Conservation (phyloP, 257 asterid species). For the Voacanga thouarsii region DNA sequence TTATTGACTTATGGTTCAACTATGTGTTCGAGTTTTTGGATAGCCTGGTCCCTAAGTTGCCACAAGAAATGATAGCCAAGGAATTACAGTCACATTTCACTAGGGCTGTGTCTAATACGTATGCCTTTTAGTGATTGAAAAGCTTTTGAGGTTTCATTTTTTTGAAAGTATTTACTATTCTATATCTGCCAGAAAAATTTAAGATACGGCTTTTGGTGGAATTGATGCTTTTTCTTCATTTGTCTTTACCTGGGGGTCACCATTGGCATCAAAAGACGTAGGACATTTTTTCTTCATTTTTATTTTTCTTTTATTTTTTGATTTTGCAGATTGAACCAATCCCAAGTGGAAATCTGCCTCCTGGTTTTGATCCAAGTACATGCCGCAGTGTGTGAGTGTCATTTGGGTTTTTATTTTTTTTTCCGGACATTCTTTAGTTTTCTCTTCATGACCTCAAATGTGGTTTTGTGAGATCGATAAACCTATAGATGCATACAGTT, state of each 20-base stretch:
- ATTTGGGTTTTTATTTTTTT: conserved; percentile 21
- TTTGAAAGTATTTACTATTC: not conserved
- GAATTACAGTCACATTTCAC: not conserved
- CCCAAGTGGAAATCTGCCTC: conserved; percentile 98
- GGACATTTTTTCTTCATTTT: conserved; percentile 25
- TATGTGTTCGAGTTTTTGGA: not conserved
- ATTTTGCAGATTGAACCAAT: conserved; percentile 92
- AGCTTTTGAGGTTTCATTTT: not conserved
- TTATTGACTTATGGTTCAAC: not conserved
- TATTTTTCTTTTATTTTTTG: conserved; percentile 17
- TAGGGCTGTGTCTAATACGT: not conserved
- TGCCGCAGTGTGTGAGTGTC: conserved; percentile 99
- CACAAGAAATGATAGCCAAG: not conserved
- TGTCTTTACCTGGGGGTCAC: not conserved
- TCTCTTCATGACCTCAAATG: conserved; percentile 1
- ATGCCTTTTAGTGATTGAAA: not conserved
- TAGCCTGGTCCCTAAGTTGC: not conserved
- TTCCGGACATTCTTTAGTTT: not conserved
- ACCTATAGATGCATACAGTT: not conserved
- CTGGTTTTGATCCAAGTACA: conserved; percentile 96
- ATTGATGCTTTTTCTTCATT: not conserved
- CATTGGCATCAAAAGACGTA: conserved; percentile 12
- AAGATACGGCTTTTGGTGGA: conserved; percentile 6
- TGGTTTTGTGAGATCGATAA: not conserved
- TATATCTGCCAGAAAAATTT: not conserved